Base-by-base conservation (phyloP, 345 rosid species). In the Excoecaria cochinchinensis region DNA sequence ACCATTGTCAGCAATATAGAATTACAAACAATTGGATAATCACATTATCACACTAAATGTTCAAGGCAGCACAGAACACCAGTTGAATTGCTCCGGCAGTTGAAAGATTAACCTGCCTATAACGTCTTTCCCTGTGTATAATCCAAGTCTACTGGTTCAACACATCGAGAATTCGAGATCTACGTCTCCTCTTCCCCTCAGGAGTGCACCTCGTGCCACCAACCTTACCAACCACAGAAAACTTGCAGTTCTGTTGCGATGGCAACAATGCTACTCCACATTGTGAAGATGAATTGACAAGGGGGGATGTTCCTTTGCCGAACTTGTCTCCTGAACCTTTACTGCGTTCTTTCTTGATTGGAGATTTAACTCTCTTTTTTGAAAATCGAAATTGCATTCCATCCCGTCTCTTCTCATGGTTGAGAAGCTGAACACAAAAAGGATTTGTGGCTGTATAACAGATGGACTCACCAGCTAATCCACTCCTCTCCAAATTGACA, bases 391-490 rank as follows among this genome's bases (percentile, higher is more conserved):
- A 73, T 56, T 39, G 87, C 51, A 70, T 65, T 76, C 71, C 77
- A 39, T 50, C 63, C 47, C 24, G 72, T 39, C 79, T 82, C 72
- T 76, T 85, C 63, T 82, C 79, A 51, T 22, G 69, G 15, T 73
- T 80, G 25, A 83, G 87, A 31, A 96, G 87, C 76, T 83, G 83
- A 25, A 96, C 77, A 70, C 82, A 83, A 79, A 96, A 96, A 52
- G 98, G 97, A 69, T 89, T 91, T 51, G 25, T 80, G 22, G 90
- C 91, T 8, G 99, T 84, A 73, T 86, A 90, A 81, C 99, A 95
- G 63, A 81, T 47, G 13, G 97, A 74, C 57, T 84, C 77, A 0
- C 80, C 72, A n/a, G 22, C 67, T 57, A 39, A 74, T 47, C 84
- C 89, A 53, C 85, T 80, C 78, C 82, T 85, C 40, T 90, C 91